Evolutionary conservation across 1,284 basidiomycete genomes (phyloP), one percentile per base, ranked within the genome.

Genomic region (Athelia sp.): DNA sequence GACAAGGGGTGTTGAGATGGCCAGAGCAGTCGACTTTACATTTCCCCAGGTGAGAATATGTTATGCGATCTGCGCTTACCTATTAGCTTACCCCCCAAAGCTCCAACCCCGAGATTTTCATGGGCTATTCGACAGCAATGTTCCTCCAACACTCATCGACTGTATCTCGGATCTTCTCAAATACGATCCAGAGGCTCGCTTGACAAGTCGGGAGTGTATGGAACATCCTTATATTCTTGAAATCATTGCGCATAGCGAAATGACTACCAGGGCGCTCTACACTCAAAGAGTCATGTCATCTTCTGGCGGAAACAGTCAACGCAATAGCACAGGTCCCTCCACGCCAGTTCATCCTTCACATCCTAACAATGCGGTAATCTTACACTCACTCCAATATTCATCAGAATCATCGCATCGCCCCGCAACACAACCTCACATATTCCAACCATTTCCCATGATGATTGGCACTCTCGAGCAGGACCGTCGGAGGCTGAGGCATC

Each of bases 121-220:
- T 38, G 73, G 79, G 3, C 78, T 92, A 14, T 98, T 98, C 62
- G 88, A 90, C 52, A 79, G 77, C 50, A 81, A 74, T 21, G 83
- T 94, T 15, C 93, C 95, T 8, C 70, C 77, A 46, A 88, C 85
- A 43, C 75, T 99, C 43, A 74, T 99, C 57, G 87, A 98, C 59
- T 96, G 94, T 68, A 96, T 99, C 61, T 79, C 85, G 36, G 91
- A 95, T 62, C 76, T 98, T 15, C 79, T 99, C 50, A 89, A 87
- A 58, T 99, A 97, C 69, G 92, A 99, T 62, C 96, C 97, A 14
- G 83, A 83, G 40, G 73, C 77, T 45, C 84, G 97, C 31, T 73
- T 97, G 47, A 97, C 93, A 4, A 90, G 93, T 53, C 77, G 76
- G 24, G 81, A 95, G 64, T 97, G 93, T 64, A 72, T 98, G 49